Percentiles rank a stretch among this genome's conserved stretches.
Conservation (phyloP, 139 green algal species). For the Haematococcus lacustris region DNA sequence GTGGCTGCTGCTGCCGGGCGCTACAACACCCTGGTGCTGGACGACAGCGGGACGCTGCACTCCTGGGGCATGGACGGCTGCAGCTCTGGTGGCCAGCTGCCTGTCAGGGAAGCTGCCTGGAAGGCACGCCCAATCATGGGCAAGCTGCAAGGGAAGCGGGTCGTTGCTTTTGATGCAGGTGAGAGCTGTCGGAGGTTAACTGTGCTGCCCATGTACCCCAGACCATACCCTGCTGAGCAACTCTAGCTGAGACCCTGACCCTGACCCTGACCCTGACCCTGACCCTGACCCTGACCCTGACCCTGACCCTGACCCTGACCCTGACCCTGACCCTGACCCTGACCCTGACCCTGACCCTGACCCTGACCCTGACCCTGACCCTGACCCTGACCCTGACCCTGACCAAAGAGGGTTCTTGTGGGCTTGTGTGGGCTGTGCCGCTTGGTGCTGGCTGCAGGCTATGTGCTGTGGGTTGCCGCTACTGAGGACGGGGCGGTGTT, state of each 20-base stretch:
- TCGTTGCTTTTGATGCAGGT: conserved; percentile 16
- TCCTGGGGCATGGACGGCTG: conserved; percentile 1
- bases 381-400: no score
- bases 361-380: no score
- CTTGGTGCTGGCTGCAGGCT: conserved; percentile 27
- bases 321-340: no score
- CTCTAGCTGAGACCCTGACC: no score
- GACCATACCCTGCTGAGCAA: background rate
- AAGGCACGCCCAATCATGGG: conserved; percentile 18
- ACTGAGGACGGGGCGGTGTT: conserved; percentile 37
- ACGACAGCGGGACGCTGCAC: conserved; percentile 5
- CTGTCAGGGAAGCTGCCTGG: conserved; percentile 18
- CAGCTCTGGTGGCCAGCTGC: background rate
- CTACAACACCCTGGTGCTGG: conserved; percentile 41
- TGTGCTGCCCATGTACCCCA: conserved; percentile 21
- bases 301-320: no score
- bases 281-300: no score
- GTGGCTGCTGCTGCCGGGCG: conserved; percentile 32
- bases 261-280: no score
- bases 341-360: no score
- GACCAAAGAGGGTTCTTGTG: background rate
- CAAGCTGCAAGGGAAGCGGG: conserved; percentile 21
- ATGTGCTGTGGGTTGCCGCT: conserved; percentile 45
- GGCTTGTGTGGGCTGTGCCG: background rate
- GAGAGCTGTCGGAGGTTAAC: background rate